phyloP scores from a whole-genome alignment of 805 yeast species.

The Wickerhamomyces alni region DNA sequence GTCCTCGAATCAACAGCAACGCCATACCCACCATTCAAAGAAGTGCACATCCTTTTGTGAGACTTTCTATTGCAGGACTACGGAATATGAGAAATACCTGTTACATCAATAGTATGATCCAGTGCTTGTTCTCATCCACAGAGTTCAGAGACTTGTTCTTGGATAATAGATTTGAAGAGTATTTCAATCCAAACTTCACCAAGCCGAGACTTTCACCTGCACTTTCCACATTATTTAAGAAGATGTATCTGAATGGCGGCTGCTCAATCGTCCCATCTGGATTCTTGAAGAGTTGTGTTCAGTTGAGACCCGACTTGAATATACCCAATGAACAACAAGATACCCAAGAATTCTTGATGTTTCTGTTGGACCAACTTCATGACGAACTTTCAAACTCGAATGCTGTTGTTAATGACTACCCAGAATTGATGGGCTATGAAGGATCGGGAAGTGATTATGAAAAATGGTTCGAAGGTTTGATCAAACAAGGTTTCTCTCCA shows the following conservation, averaged over 20 bases:
- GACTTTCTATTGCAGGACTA: conserved; percentile 52
- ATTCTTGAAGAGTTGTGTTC: conserved; percentile 46
- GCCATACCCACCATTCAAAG: conserved; percentile 32
- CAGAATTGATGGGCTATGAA: conserved; percentile 30
- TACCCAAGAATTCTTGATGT: conserved; percentile 69
- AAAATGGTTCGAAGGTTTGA: conserved; percentile 51
- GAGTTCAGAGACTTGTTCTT: conserved; percentile 44
- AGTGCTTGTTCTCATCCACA: conserved; percentile 54
- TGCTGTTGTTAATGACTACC: conserved; percentile 31
- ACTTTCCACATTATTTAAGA: conserved; percentile 46
- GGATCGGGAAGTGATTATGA: conserved; percentile 41
- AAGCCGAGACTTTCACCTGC: conserved; percentile 39
- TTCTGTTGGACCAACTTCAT: conserved; percentile 61
- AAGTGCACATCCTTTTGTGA: conserved; percentile 31
- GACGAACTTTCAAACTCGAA: conserved; percentile 48
- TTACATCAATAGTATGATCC: conserved; percentile 69
- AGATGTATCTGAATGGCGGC: conserved; percentile 54
- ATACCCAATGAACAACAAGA: conserved; percentile 79
- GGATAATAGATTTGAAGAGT: conserved; percentile 37
- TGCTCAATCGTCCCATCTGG: conserved; percentile 59
- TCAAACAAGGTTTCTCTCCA: conserved; percentile 62
- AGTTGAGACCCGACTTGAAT: conserved; percentile 56
- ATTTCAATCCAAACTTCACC: conserved; percentile 28
- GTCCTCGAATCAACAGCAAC: conserved; percentile 11
- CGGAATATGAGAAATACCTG: conserved; percentile 70